Evolutionary conservation across 768 basidiomycete species (phyloP).

Genomic region (Chalciporus pseudorubinellus): DNA sequence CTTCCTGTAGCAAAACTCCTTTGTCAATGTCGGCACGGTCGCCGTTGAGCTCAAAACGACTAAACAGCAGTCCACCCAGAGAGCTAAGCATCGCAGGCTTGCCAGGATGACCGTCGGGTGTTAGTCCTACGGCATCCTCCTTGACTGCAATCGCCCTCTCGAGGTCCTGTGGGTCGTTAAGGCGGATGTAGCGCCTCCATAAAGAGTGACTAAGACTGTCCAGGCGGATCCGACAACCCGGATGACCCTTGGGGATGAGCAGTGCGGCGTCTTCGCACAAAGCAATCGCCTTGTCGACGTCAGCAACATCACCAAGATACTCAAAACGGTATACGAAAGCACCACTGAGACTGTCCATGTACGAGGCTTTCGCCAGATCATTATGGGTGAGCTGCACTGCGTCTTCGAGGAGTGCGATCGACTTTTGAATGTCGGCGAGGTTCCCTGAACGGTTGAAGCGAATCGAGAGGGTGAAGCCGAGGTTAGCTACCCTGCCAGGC

Average conservation of each 20-base stretch:
- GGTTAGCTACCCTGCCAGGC: background rate
- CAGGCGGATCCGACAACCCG: background rate
- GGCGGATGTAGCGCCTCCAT: background rate
- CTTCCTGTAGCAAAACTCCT: background rate
- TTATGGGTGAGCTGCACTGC: background rate
- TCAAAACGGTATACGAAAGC: background rate
- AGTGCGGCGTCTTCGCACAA: background rate
- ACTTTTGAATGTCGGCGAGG: background rate
- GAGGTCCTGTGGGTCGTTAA: background rate
- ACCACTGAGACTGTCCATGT: background rate
- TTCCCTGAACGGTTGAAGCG: background rate
- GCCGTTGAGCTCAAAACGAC: constrained; percentile 2
- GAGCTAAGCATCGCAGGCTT: background rate
- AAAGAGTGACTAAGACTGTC: background rate
- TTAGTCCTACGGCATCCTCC: background rate
- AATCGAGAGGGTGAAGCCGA: background rate
- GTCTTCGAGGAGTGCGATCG: background rate
- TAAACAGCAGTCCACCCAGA: background rate
- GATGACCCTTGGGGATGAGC: background rate
- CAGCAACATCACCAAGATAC: background rate
- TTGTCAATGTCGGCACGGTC: constrained; percentile 7
- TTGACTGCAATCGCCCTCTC: background rate
- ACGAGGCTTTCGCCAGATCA: background rate
- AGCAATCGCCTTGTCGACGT: background rate
- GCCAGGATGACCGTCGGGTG: background rate